Conservation (phyloP, 768 basidiomycete genomes). For the Galerina marginata region DNA sequence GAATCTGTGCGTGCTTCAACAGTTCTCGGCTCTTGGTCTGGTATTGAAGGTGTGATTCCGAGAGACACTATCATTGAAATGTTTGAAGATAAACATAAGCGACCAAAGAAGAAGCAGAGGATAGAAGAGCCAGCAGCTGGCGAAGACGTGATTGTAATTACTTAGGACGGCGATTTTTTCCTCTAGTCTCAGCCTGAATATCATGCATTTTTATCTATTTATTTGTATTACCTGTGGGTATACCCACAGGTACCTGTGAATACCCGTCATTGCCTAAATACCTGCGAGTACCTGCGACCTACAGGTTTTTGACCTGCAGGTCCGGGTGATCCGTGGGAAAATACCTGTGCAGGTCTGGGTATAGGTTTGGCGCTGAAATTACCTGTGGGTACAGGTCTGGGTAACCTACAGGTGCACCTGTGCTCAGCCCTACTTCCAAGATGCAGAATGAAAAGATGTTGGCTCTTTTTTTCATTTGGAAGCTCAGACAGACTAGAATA, state of each 20-base stretch:
- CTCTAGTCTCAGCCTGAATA: not conserved
- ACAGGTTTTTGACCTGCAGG: no score
- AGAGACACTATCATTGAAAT: not conserved
- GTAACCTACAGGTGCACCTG: no score
- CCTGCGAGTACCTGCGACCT: conserved; percentile 5
- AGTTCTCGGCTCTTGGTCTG: conserved; percentile 31
- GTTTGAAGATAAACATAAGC: conserved; percentile 11
- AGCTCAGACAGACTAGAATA: no score
- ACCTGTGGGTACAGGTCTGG: no score
- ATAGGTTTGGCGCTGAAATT: no score
- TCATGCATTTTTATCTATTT: not conserved
- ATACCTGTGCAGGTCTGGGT: no score
- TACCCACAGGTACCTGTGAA: not conserved
- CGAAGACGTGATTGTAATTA: no score
- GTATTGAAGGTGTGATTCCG: conserved; percentile 5
- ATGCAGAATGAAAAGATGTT: no score
- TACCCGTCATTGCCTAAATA: not conserved
- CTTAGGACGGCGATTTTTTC: no score
- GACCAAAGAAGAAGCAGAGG: conserved; percentile 11
- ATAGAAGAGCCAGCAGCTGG: not conserved
- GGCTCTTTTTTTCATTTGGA: no score
- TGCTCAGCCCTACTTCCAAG: no score
- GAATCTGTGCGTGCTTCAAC: conserved; percentile 24
- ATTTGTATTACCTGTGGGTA: not conserved
- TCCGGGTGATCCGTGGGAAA: no score